A percentile compares a stretch with the other conserved stretches of the same genome.
Evolutionary conservation across 129 eudicot species (phyloP).

Genomic region (Sambucus nigra): DNA sequence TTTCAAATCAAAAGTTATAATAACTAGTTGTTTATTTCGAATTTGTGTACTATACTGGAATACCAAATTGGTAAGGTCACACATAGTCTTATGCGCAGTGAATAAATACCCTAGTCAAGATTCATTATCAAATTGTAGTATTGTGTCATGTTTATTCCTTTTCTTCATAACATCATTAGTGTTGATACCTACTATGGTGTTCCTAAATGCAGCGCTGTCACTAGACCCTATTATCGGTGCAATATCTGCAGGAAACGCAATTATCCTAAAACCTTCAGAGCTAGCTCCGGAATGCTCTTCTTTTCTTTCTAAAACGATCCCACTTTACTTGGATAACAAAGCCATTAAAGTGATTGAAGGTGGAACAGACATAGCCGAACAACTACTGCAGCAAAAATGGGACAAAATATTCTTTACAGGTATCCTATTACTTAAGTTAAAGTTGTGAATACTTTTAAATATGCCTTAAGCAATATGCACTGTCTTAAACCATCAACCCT

Average conservation of each 20-base stretch:
- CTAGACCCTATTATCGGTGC: conserved; percentile 92
- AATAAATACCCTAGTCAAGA: no score
- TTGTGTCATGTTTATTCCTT: no score
- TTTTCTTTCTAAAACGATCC: conserved; percentile 51
- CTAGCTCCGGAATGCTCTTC: conserved; percentile 64
- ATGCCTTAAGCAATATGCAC: no score
- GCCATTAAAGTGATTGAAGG: conserved; percentile 79
- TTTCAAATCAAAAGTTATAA: no score
- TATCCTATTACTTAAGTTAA: conserved; percentile 5
- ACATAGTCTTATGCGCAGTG: no score
- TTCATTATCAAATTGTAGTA: not conserved
- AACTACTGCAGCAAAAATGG: conserved; percentile 61
- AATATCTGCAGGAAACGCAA: conserved; percentile 86
- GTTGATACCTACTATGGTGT: not conserved
- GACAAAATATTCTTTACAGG: conserved; percentile 95
- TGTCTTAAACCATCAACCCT: no score
- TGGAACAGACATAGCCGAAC: conserved; percentile 40
- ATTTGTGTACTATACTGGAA: no score
- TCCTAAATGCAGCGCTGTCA: conserved; percentile 47
- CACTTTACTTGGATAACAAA: conserved; percentile 57
- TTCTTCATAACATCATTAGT: not conserved
- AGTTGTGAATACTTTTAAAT: no score
- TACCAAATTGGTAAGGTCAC: no score
- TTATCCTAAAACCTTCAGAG: conserved; percentile 76
- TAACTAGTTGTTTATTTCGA: no score